Evolutionary conservation across 768 basidiomycete species (phyloP).

Genomic region (Ephemerocybe angulata): DNA sequence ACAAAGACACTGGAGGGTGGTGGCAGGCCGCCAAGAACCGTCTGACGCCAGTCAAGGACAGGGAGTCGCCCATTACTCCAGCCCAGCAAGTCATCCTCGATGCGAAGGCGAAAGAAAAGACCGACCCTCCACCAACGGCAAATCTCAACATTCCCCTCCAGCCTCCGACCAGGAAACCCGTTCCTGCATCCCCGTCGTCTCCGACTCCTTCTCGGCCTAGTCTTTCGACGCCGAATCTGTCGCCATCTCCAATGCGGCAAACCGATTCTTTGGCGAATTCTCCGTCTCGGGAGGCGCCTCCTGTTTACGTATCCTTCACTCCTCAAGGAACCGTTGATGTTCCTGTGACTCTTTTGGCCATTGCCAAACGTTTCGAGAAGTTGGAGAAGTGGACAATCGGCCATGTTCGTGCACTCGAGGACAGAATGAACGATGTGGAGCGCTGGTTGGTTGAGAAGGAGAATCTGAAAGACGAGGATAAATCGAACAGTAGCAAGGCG

Average conservation of each 20-base stretch:
- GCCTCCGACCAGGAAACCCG: slow-evolving; percentile 44
- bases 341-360: slow-evolving; percentile 65
- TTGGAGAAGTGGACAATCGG: slow-evolving; percentile 88
- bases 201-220: slow-evolving; percentile 60
- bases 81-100: slow-evolving; percentile 82
- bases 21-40: slow-evolving; percentile 72
- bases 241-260: slow-evolving; percentile 62
- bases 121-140: slow-evolving; percentile 54
- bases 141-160: slow-evolving; percentile 50
- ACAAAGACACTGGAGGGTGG: slow-evolving; percentile 65
- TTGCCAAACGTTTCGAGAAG: slow-evolving; percentile 83
- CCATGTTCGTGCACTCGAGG: slow-evolving; percentile 85
- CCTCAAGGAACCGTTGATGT: slow-evolving; percentile 70
- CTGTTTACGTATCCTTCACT: slow-evolving; percentile 75
- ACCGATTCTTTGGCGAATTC: slow-evolving; percentile 39
- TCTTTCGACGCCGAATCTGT: slow-evolving; percentile 49
- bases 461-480: slow-evolving; percentile 51
- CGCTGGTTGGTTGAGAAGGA: slow-evolving; percentile 86
- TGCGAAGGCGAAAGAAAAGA: slow-evolving; percentile 61
- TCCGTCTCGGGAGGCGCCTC: slow-evolving; percentile 58
- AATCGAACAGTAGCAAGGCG: background rate
- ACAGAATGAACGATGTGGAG: slow-evolving; percentile 90
- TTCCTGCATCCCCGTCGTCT: slow-evolving; percentile 54
- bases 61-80: slow-evolving; percentile 64
- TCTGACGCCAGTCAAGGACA: slow-evolving; percentile 76